Percentiles rank a stretch among this genome's conserved stretches.
phyloP scores from a whole-genome alignment of 176 grass and related monocot genomes.

The Eleusine indica region DNA sequence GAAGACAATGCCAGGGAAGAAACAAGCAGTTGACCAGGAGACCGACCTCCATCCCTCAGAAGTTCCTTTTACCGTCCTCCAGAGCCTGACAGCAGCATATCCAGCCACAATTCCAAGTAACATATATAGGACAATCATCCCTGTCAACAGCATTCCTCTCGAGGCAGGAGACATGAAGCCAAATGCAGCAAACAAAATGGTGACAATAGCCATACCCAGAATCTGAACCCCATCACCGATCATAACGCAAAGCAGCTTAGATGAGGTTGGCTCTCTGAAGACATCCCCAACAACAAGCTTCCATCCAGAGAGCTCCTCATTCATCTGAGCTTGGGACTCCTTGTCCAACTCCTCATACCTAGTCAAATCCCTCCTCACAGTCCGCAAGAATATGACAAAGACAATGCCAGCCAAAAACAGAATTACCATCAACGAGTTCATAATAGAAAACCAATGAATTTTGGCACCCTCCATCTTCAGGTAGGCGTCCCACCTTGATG shows the following conservation, averaged over 20 bases:
- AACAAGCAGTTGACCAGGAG: constrained; percentile 85
- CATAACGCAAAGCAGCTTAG: constrained; percentile 80
- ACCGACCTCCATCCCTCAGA: constrained; percentile 83
- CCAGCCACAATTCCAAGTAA: constrained; percentile 81
- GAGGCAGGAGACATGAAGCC: constrained; percentile 92
- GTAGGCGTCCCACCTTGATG: constrained; percentile 86
- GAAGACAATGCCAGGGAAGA: constrained; percentile 86
- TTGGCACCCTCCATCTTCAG: constrained; percentile 85
- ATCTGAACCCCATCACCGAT: constrained; percentile 86
- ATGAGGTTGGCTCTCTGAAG: constrained; percentile 79
- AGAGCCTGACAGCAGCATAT: constrained; percentile 76
- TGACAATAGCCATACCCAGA: constrained; percentile 79
- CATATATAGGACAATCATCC: constrained; percentile 94
- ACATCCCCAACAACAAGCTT: constrained; percentile 92
- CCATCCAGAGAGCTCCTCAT: constrained; percentile 87
- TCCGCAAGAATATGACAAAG: constrained; percentile 88
- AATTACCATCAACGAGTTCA: constrained; percentile 95
- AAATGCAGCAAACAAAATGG: constrained; percentile 83
- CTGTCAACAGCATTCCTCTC: constrained; percentile 83
- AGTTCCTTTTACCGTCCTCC: constrained; percentile 82
- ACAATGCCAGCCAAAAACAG: constrained; percentile 86
- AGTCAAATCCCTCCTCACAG: constrained; percentile 81
- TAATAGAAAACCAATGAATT: constrained; percentile 94
- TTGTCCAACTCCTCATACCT: constrained; percentile 87
- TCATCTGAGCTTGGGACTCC: constrained; percentile 90